Conservation (phyloP, 306 rosid genomes). For the Vicia sativa region DNA sequence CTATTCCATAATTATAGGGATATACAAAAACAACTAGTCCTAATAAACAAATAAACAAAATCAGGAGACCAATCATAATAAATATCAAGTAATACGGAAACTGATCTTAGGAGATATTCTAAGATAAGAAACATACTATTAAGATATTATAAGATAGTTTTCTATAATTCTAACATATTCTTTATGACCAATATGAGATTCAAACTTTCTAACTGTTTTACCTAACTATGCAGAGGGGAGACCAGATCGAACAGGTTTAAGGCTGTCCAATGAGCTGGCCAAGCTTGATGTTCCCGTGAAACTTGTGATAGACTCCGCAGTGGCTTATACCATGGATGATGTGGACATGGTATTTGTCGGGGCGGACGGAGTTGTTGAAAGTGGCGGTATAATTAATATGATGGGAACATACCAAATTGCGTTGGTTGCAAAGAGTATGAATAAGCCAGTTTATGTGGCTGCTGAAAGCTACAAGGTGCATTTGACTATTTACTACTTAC, state of each 20-base stretch:
- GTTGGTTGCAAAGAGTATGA: conserved; percentile 84
- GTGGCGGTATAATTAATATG: conserved; percentile 97
- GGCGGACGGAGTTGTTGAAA: conserved; percentile 97
- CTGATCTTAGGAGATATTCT: neutral
- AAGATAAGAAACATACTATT: conserved; percentile 8
- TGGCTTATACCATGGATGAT: conserved; percentile 94
- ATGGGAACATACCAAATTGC: conserved; percentile 98
- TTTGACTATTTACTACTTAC: conserved; percentile 4
- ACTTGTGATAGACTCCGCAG: conserved; percentile 95
- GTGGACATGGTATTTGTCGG: conserved; percentile 96
- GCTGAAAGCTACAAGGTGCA: conserved; percentile 97
- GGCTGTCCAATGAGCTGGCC: conserved; percentile 75
- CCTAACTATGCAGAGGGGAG: conserved; percentile 81
- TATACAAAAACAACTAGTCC: neutral
- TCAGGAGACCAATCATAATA: neutral
- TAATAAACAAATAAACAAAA: neutral
- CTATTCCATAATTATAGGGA: neutral
- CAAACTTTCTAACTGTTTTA: neutral
- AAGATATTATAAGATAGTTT: neutral
- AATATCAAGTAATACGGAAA: neutral
- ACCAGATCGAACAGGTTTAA: conserved; percentile 83
- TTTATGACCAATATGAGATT: neutral
- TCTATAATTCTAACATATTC: neutral
- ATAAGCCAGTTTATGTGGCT: conserved; percentile 89
- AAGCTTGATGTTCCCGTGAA: conserved; percentile 91